Base-by-base conservation (phyloP, 169 alveolate species). In the Cryptosporidium canis region DNA sequence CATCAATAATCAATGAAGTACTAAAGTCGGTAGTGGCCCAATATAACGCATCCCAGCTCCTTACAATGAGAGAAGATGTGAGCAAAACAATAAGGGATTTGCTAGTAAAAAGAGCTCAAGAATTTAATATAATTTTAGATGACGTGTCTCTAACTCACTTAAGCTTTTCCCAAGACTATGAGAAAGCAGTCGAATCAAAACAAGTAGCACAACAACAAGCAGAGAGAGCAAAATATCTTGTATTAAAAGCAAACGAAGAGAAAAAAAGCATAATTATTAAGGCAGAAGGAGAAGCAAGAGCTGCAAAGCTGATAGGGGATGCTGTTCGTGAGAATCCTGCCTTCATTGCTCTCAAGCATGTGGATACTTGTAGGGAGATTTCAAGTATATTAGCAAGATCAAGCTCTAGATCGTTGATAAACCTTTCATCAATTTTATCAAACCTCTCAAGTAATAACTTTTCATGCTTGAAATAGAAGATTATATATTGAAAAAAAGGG, bases 121-220 rank as follows among this genome's bases (percentile, higher is more conserved):
- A 96, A 83, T 98, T 98, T 96, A 96, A 95, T 90, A 96, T 98
- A 64, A 92, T 96, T 29, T 94, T 98, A 27, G 99, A 98, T 83
- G 99, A 98, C 92, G 98, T 97, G 61, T 96, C 99, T 16, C 93
- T 98, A 44, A 96, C 97, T n/a, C 98, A 95, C 90, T 66, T 95
- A 58, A 94, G 95, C 91, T 95, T 95, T 93, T 92, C 96, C 29
- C 96, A 94, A 21, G 98, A 95, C 83, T 95, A 95, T 82, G 98
- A 95, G 83, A 94, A 95, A 18, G 99, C 99, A 1, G 98, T 97
- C 45, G 99, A 98, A 94, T 96, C 98, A 37, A 98, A 98, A 93
- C 98, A 98, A 92, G 98, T 98, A 16, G 99, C 99, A 11, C 97
- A 96, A 90, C 98, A 98, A 91, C 98, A 97, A 68, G 99, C 99